A percentile compares a stretch with the other conserved stretches of the same genome.
Conservation (phyloP, 116 monocot genomes). For the Papilionanthe hybrid region DNA sequence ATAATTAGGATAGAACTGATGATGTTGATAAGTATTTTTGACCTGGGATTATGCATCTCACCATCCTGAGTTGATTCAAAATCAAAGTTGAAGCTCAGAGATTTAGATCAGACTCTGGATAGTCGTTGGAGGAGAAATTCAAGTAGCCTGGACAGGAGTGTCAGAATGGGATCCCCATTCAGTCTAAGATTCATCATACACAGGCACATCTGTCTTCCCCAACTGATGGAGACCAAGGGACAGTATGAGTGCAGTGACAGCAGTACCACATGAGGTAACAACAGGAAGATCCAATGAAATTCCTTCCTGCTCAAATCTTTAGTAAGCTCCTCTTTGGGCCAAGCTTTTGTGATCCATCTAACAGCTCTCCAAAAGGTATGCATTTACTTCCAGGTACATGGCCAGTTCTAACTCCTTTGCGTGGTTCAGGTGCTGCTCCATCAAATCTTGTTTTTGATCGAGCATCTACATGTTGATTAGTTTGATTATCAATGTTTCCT, state of each 20-base stretch:
- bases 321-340: constrained; percentile 43
- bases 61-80: background rate
- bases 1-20: background rate
- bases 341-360: constrained; percentile 63
- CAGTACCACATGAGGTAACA: constrained; percentile 77
- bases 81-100: background rate
- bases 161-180: too few species aligned
- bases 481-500: too few species aligned
- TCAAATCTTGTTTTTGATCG: too few species aligned
- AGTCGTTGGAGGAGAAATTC: too few species aligned
- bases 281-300: constrained; percentile 65
- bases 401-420: too few species aligned
- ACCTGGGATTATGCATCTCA: background rate
- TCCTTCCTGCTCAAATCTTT: constrained; percentile 72
- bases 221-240: constrained; percentile 78
- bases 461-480: too few species aligned
- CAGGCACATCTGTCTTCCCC: constrained; percentile 57
- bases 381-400: too few species aligned
- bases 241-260: constrained; percentile 80
- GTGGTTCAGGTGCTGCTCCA: too few species aligned
- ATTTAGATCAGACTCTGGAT: too few species aligned
- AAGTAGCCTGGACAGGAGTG: too few species aligned
- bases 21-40: background rate
- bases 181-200: constrained; percentile 96
- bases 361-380: too few species aligned